Evolutionary conservation across 2,329 filamentous ascomycete species (phyloP), one percentile per base, ranked within the genome.

Genomic region (Alternaria sp.): DNA sequence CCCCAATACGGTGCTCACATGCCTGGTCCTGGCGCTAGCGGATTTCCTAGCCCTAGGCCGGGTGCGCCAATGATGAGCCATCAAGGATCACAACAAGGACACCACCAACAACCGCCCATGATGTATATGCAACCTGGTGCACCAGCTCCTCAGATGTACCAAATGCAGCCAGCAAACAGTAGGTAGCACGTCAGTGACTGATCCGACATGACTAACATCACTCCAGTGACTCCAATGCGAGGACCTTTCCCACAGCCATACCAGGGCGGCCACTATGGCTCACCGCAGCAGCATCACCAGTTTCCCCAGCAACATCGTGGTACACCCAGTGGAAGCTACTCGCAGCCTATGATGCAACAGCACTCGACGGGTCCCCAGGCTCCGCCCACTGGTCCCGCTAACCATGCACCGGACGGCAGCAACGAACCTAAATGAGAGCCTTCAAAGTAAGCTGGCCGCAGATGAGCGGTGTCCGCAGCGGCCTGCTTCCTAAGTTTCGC

Each of bases 31-130:
- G 91, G 87, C 44, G 85, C 87, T 8, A 91, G 90, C 69, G 92
- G 93, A 16, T 97, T 92, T 74, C 92, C 93, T n/a, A 97, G 94
- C 75, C 94, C 94, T 1, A 89, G 92, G 58, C 88, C 93, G 49
- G 89, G 90, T 50, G 75, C 95, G 12, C 90, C 92, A 2, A 93
- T 96, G 89, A 98, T 98, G 94, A 92, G 90, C 72, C 94, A 94
- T 68, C 93, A 97, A 81, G 92, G 92, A 57, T 97, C 94, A 28
- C 94, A 97, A 74, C 94, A 97, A 78, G 93, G 94, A 41, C 93
- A 96, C 75, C 84, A 84, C 58, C 83, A 84, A 49, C 83, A 88
- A 82, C 64, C 68, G 14, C 72, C 87, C 84, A 81, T 94, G 86
- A 83, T 91, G 87, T 85, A 83, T 65, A 92, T 94, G 89, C 91